Evolutionary conservation across 2,329 filamentous ascomycete species (phyloP), one percentile per base, ranked within the genome.

Genomic region (Ploettnerulaceae sp.): DNA sequence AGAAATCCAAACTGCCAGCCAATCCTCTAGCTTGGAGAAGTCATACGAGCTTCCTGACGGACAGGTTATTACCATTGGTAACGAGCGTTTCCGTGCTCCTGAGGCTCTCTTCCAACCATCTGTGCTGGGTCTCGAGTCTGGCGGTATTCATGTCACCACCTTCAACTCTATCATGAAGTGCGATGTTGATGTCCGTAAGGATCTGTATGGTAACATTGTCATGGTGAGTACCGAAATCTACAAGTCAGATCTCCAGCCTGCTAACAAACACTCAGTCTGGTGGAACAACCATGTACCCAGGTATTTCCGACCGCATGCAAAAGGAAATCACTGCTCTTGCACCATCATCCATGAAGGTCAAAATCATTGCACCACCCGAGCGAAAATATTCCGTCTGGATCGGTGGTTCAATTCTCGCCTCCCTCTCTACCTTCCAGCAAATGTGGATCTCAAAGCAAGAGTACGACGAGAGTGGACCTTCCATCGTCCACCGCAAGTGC

Each of bases 371-470:
- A 77, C 93, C 93, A 65, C 93, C 93, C 63, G 93, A 98, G 87
- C 89, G 93, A 77, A 98, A 98, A 84, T 98, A 98, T 89, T 97
- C 93, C 58, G 93, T 98, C 81, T 98, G 93, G 93, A 98, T 98
- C 73, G 93, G 93, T 93, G 93, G 93, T 83, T 98, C 93, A 74
- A 98, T 98, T 77, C 78, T 98, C 69, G 93, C 93, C 65, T 98
- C 93, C 59, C 87, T 98, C 67, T 98, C 93, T 64, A 98, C 93
- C 75, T 98, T 98, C 91, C 93, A 98, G 82, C 93, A 98, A 80
- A 98, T 98, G 93, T 98, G 93, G 93, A 97, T 98, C 84, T 98
- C 93, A 67, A 98, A 98, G 89, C 93, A 98, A 97, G 91, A 97
- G 82, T 97, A 97, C 84, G 93, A 98, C 80, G 93, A 97, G 89